Evolutionary conservation across 1,284 basidiomycete species (phyloP).

Genomic region (Vanrija sp.): DNA sequence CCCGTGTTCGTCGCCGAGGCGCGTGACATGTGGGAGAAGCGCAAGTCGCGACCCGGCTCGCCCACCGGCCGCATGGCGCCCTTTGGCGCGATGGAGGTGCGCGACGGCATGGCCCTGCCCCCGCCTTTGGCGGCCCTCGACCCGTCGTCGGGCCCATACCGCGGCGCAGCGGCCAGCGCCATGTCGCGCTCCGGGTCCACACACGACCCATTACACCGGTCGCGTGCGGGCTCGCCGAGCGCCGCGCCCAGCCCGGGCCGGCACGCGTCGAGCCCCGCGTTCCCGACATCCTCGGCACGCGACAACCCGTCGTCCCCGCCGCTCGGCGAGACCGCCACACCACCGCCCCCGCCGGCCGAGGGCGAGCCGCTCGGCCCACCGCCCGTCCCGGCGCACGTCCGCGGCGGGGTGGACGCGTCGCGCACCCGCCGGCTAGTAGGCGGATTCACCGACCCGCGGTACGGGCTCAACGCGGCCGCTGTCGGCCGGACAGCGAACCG

Average conservation of each 20-base stretch:
- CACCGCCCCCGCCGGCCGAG: neutral
- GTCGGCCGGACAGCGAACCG: conserved; percentile 8
- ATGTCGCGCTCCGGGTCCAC: too few species aligned
- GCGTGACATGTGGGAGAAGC: conserved; percentile 15
- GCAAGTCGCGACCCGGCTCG: conserved; percentile 14
- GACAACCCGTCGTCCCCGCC: conserved; percentile 9
- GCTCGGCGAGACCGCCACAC: neutral
- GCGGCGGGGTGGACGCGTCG: neutral
- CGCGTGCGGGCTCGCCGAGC: neutral
- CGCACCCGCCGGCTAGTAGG: neutral
- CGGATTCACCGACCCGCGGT: conserved; percentile 22
- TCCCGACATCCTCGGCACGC: conserved; percentile 16
- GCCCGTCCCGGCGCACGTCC: neutral
- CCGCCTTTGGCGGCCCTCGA: neutral
- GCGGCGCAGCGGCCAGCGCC: too few species aligned
- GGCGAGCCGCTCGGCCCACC: neutral
- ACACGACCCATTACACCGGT: neutral
- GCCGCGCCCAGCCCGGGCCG: too few species aligned
- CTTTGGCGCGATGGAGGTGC: conserved; percentile 10
- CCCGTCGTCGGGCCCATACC: too few species aligned
- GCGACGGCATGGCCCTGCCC: conserved; percentile 11
- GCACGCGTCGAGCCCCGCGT: neutral
- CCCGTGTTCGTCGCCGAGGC: conserved; percentile 28
- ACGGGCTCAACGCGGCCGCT: conserved; percentile 16
- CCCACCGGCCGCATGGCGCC: conserved; percentile 5